These are phyloP conservation scores for Annulohypoxylon nitens DNA, from an alignment of 495 filamentous ascomycete species.

Conservation along the genomic window DNA sequence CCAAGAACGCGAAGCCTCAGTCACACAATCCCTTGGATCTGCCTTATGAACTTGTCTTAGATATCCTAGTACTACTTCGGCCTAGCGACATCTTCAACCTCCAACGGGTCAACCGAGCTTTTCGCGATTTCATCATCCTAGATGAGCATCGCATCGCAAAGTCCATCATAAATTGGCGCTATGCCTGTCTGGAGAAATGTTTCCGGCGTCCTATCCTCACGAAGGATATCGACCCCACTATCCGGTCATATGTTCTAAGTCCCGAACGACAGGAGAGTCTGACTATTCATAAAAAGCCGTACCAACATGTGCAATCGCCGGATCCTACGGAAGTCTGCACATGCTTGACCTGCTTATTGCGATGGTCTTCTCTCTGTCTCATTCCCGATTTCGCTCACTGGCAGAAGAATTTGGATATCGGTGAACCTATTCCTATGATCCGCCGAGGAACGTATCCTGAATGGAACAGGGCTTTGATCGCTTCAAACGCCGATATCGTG, in stretches of 20 bases:
- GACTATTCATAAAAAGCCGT: conserved; percentile 58
- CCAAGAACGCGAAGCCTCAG: conserved; percentile 29
- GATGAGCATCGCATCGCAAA: conserved; percentile 57
- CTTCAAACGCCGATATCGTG: conserved; percentile 56
- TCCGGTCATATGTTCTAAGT: conserved; percentile 53
- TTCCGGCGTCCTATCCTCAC: conserved; percentile 62
- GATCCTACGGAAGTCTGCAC: conserved; percentile 61
- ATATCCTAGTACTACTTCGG: conserved; percentile 57
- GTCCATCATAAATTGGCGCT: conserved; percentile 58
- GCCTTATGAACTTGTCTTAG: conserved; percentile 63
- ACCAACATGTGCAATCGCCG: conserved; percentile 61
- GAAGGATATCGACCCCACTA: conserved; percentile 53
- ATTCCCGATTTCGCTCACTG: conserved; percentile 68
- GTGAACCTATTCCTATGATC: conserved; percentile 65
- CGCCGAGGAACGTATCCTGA: conserved; percentile 56
- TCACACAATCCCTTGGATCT: conserved; percentile 54
- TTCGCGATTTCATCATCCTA: conserved; percentile 55
- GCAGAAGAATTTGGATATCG: conserved; percentile 63
- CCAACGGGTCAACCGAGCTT: conserved; percentile 51
- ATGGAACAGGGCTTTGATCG: conserved; percentile 63
- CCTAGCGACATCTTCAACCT: conserved; percentile 64
- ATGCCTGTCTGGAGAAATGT: conserved; percentile 60
- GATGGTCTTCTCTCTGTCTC: conserved; percentile 66
- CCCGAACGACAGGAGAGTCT: conserved; percentile 54
- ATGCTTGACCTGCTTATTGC: conserved; percentile 64